Base-by-base conservation (phyloP, 2,329 filamentous ascomycete species). In the Penicillium sp. region DNA sequence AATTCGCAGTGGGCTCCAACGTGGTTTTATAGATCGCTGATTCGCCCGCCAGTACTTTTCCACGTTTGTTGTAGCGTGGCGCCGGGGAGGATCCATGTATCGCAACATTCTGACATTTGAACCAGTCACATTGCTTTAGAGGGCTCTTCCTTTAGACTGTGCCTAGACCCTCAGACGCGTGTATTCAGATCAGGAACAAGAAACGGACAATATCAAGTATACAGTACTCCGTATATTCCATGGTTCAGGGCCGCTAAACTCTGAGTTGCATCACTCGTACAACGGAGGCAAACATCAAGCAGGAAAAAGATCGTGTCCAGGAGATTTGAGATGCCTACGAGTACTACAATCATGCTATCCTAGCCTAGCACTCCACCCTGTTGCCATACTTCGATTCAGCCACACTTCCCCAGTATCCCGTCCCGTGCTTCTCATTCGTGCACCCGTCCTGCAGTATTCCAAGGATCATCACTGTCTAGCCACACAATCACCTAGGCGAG, bases 31-130 rank as follows among this genome's bases (percentile, higher is more conserved):
- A 14, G 2, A 21, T 36, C 21, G 42, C 18, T 63, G 45, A 60
- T 64, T 63, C 36, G 60, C 14, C 21, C 32, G 7, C 24, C 38
- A 3, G 9, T 21, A 16, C 39, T 56, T 57, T 45, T 45, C 40
- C 50, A 50, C 34, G 34, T 44, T 60, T 29, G 34, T 53, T 22
- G 60, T 49, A 31, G 39, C 45, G 54, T 50, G 56, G 57, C 54
- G 32, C 39, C 31, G 9, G 31, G 24, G 39, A 21, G 5, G 5
- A 54, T 55, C 61, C 59, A 55, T 55, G 56, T 59, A 16, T 57
- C 52, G 32, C 21, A 16, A 53, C 27, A 4, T 36, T 42, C 18
- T 50, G 43, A 46, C 9, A 47, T 21, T 45, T 2, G 13, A 24
- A 57, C 60, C 56, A 53, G 53, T 59, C 40, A 53, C 6, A 22